These are phyloP conservation scores for Babesia ovis DNA, from an alignment of 169 alveolate species.

Conservation along the genomic window DNA sequence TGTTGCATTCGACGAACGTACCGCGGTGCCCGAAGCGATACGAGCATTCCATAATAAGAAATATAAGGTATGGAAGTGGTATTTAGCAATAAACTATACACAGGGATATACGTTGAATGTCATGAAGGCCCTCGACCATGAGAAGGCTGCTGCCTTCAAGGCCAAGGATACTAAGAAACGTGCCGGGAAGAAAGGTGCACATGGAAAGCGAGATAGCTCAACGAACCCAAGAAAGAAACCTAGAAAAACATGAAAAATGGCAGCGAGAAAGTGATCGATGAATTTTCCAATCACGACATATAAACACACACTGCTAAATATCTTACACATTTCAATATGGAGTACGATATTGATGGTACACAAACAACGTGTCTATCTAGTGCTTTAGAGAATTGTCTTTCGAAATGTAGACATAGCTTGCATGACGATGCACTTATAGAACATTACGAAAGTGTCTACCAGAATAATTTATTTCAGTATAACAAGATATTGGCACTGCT, in stretches of 20 bases:
- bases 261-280: conserved; percentile 9
- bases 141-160: conserved; percentile 16
- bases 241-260: conserved; percentile 1
- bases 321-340: conserved; percentile 35
- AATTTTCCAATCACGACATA: conserved; percentile 8
- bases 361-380: conserved; percentile 33
- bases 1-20: conserved; percentile 54
- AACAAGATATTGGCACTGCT: conserved; percentile 24
- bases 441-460: conserved; percentile 19
- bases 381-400: conserved; percentile 16
- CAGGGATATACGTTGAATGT: conserved; percentile 65
- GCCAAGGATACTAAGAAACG: conserved; percentile 24
- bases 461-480: conserved; percentile 32
- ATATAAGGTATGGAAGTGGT: conserved; percentile 22
- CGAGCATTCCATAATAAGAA: conserved; percentile 35
- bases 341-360: conserved; percentile 21
- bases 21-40: conserved; percentile 60
- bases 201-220: neutral
- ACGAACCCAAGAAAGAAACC: neutral
- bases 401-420: conserved; percentile 17
- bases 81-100: too few species aligned
- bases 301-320: conserved; percentile 11
- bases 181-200: neutral
- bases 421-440: conserved; percentile 25
- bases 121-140: conserved; percentile 56